These are phyloP conservation scores for Diplodia seriata DNA, from an alignment of 2,329 filamentous ascomycete genomes.

Conservation along the genomic window DNA sequence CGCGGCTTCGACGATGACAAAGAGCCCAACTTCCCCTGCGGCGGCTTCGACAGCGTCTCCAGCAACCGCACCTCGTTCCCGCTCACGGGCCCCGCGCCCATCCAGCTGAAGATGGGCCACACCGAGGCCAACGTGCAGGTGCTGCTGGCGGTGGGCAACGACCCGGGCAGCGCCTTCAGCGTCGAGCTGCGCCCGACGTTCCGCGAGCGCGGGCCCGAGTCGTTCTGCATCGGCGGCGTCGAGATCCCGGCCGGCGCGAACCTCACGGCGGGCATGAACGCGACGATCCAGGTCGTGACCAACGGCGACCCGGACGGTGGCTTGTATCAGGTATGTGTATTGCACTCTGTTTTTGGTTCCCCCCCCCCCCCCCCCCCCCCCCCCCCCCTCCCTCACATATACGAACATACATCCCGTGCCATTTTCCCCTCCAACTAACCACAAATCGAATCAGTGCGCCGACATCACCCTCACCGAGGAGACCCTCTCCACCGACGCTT, in stretches of 20 bases:
- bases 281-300: slow-evolving; percentile 73
- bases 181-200: slow-evolving; percentile 68
- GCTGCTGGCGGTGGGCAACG: slow-evolving; percentile 59
- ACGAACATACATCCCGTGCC: neutral
- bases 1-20: slow-evolving; percentile 59
- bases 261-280: slow-evolving; percentile 66
- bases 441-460: slow-evolving; percentile 64
- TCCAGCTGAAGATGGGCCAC: slow-evolving; percentile 61
- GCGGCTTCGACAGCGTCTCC: slow-evolving; percentile 54
- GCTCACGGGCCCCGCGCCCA: slow-evolving; percentile 54
- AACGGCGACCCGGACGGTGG: slow-evolving; percentile 64
- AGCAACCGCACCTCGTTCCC: slow-evolving; percentile 58
- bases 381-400: neutral
- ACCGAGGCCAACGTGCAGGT: slow-evolving; percentile 60
- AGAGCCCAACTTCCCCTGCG: slow-evolving; percentile 58
- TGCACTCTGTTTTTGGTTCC: neutral
- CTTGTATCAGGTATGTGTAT: slow-evolving; percentile 65
- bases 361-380: too few species aligned
- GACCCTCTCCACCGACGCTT: slow-evolving; percentile 55
- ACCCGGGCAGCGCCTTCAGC: slow-evolving; percentile 69
- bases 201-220: slow-evolving; percentile 66
- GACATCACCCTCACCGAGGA: slow-evolving; percentile 71
- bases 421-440: neutral
- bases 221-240: slow-evolving; percentile 70
- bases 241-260: slow-evolving; percentile 58